Evolutionary conservation across 1,284 basidiomycete species (phyloP).

Genomic region (Limonomyces culmigenus): DNA sequence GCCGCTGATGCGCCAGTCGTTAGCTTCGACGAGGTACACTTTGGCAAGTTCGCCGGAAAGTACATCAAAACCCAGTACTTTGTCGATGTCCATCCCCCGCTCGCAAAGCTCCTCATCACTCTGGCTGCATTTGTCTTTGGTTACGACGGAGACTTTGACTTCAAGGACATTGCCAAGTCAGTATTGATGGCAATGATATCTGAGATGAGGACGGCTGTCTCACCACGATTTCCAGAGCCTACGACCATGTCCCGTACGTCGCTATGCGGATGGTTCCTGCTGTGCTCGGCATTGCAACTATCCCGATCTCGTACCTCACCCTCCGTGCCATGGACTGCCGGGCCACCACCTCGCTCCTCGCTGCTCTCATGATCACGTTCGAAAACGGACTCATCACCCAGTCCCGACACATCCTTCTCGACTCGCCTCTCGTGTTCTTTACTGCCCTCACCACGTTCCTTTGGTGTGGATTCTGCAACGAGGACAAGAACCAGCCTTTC

Average conservation of each 20-base stretch:
- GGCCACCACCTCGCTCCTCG: slow-evolving; percentile 80
- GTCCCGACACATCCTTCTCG: slow-evolving; percentile 91
- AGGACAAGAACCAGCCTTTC: slow-evolving; percentile 74
- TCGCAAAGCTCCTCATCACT: slow-evolving; percentile 92
- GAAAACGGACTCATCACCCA: slow-evolving; percentile 95
- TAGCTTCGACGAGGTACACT: slow-evolving; percentile 95
- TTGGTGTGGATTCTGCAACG: slow-evolving; percentile 85
- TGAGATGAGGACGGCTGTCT: not conserved
- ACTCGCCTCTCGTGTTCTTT: slow-evolving; percentile 96
- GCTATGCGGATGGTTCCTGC: slow-evolving; percentile 93
- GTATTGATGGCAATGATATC: slow-evolving; percentile 16
- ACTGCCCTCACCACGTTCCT: slow-evolving; percentile 79
- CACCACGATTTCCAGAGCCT: slow-evolving; percentile 31
- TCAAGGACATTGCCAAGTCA: slow-evolving; percentile 91
- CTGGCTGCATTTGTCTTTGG: slow-evolving; percentile 78
- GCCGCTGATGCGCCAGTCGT: slow-evolving; percentile 1
- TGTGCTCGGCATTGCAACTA: slow-evolving; percentile 74
- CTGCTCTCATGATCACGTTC: slow-evolving; percentile 83
- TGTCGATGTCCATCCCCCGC: slow-evolving; percentile 94
- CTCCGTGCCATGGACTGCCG: slow-evolving; percentile 83
- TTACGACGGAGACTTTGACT: slow-evolving; percentile 92
- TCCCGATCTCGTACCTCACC: slow-evolving; percentile 88
- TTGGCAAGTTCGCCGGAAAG: slow-evolving; percentile 87
- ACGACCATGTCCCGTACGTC: slow-evolving; percentile 84
- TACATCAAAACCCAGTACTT: slow-evolving; percentile 86